phyloP scores from a whole-genome alignment of 1,284 basidiomycete genomes.

The Tilletia setariae region DNA sequence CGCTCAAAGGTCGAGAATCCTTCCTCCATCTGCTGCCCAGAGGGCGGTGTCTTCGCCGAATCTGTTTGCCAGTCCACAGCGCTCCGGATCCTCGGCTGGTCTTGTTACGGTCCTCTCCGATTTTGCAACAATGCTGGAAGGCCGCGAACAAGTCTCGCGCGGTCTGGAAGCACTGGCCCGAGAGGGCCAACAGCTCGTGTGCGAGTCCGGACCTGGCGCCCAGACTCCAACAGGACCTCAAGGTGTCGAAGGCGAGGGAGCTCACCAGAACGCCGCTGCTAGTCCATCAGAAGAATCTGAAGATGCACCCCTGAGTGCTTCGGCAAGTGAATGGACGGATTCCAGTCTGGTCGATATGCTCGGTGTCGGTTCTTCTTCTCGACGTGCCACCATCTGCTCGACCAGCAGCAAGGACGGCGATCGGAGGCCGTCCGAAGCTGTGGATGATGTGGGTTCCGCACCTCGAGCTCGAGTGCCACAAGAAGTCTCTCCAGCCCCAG shows the following conservation, averaged over 20 bases:
- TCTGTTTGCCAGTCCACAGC: background rate
- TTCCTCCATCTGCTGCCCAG: too few relatives aligned
- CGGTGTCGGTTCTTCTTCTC: too few relatives aligned
- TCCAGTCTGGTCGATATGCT: background rate
- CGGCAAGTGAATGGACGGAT: constrained; percentile 6
- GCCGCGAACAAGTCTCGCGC: constrained; percentile 1
- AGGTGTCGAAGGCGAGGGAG: background rate
- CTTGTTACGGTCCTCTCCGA: constrained; percentile 1
- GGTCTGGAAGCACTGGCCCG: constrained; percentile 5
- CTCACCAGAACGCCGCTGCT: background rate
- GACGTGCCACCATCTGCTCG: too few relatives aligned
- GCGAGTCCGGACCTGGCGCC: background rate
- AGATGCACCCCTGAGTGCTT: background rate
- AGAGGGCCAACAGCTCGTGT: background rate
- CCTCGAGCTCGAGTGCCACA: too few relatives aligned
- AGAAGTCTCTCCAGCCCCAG: too few relatives aligned
- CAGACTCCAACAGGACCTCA: background rate
- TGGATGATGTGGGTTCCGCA: too few relatives aligned
- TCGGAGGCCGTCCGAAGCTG: too few relatives aligned
- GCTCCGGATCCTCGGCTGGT: background rate
- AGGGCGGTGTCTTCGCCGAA: too few relatives aligned
- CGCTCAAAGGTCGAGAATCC: too few relatives aligned
- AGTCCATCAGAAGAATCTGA: background rate
- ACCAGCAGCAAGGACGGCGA: too few relatives aligned
- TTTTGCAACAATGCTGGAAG: constrained; percentile 10